phyloP scores from a whole-genome alignment of 2,329 filamentous ascomycete genomes.

The Pseudocercospora vitis region DNA sequence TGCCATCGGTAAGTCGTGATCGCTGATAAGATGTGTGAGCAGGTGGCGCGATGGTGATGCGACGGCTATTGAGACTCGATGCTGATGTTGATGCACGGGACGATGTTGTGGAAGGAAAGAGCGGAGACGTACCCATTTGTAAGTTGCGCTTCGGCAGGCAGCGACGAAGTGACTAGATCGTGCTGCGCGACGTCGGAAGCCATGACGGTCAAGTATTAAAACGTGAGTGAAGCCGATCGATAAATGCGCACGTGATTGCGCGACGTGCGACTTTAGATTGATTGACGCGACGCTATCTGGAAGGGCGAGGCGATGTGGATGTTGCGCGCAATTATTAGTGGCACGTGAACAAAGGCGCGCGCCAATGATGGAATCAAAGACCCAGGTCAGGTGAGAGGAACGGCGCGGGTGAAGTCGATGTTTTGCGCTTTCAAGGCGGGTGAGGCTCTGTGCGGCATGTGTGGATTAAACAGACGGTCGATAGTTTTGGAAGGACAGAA shows the following conservation, averaged over 20 bases:
- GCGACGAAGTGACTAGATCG: constrained; percentile 18
- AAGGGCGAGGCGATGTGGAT: constrained; percentile 8
- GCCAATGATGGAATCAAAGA: constrained; percentile 10
- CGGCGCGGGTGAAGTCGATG: constrained; percentile 18
- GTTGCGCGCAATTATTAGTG: constrained; percentile 17
- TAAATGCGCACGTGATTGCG: constrained; percentile 26
- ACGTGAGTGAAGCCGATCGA: neutral
- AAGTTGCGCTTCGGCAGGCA: constrained; percentile 22
- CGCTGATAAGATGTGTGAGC: constrained; percentile 12
- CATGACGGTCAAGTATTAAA: constrained; percentile 19
- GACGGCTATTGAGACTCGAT: neutral
- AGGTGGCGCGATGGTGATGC: neutral
- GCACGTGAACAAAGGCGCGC: constrained; percentile 11
- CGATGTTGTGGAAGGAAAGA: neutral
- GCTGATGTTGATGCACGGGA: neutral
- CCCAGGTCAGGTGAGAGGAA: constrained; percentile 13
- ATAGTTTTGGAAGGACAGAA: constrained; percentile 7
- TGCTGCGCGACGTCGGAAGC: constrained; percentile 27
- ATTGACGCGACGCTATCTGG: constrained; percentile 15
- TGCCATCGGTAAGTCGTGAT: constrained; percentile 19
- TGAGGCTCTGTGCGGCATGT: constrained; percentile 21
- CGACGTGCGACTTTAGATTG: constrained; percentile 5
- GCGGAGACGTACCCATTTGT: constrained; percentile 26
- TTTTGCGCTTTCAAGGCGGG: constrained; percentile 16
- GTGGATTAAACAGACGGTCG: constrained; percentile 9